A percentile compares a stretch with the other conserved stretches of the same genome.
phyloP scores from a whole-genome alignment of 139 green algal species.

The Pseudopediastrum boryanum region DNA sequence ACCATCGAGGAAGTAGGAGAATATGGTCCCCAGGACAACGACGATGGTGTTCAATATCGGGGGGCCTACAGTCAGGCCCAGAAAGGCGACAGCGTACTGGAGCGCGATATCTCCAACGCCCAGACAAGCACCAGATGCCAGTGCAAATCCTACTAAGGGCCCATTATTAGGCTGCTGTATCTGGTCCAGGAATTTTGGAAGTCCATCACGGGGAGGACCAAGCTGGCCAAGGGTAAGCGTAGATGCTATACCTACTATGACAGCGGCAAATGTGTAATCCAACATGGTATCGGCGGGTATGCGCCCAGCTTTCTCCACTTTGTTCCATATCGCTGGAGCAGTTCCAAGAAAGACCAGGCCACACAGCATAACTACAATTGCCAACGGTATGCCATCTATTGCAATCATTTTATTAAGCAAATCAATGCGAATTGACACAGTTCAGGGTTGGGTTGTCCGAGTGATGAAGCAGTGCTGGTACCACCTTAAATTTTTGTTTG shows the following conservation, averaged over 20 bases:
- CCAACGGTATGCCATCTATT: too few species aligned
- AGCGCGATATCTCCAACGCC: constrained; percentile 35
- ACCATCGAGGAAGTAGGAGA: constrained; percentile 52
- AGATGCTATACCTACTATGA: constrained; percentile 23
- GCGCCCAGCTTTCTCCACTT: constrained; percentile 31
- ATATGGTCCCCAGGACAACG: constrained; percentile 28
- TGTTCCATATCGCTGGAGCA: background rate
- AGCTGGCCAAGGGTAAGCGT: constrained; percentile 51
- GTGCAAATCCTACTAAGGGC: constrained; percentile 39
- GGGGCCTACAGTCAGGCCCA: constrained; percentile 34
- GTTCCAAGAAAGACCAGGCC: too few species aligned
- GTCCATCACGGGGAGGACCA: constrained; percentile 5
- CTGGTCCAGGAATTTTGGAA: constrained; percentile 41
- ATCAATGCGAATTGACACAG: too few species aligned
- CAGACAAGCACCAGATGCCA: constrained; percentile 39
- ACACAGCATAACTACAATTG: too few species aligned
- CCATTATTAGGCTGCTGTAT: constrained; percentile 44
- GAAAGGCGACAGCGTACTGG: constrained; percentile 28
- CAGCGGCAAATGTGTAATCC: constrained; percentile 47
- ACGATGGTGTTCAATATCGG: constrained; percentile 28
- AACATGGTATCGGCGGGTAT: constrained; percentile 45
- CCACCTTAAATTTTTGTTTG: too few species aligned
- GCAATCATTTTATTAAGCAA: too few species aligned
- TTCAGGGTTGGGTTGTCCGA: too few species aligned
- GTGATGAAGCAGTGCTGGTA: too few species aligned